Percentiles rank a stretch among this genome's conserved stretches.
Conservation (phyloP, 352 stramenopile genomes). For the Globisporangium polare region DNA sequence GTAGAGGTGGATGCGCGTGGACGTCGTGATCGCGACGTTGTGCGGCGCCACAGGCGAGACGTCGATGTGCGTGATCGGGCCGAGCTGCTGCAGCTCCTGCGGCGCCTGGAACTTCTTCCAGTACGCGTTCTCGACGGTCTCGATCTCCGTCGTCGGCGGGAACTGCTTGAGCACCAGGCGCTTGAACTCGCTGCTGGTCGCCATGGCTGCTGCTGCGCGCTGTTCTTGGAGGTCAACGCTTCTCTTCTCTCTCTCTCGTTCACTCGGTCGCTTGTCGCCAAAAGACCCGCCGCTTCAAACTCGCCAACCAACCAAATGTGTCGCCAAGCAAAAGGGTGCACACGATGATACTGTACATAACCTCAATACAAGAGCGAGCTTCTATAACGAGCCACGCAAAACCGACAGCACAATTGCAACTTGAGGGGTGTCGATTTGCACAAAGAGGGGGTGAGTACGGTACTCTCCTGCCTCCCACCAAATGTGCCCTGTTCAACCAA, state of each 20-base stretch:
- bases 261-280: not conserved
- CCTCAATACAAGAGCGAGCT: not conserved
- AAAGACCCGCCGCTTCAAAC: constrained; percentile 4
- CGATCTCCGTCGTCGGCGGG: constrained; percentile 65
- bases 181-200: constrained; percentile 80
- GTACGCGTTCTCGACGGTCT: constrained; percentile 80
- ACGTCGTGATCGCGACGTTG: constrained; percentile 85
- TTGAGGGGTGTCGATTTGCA: not conserved
- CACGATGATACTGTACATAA: not conserved
- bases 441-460: not conserved
- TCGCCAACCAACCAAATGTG: constrained; percentile 9
- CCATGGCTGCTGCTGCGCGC: constrained; percentile 25
- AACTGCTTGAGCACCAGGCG: constrained; percentile 87
- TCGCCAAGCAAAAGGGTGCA: not conserved
- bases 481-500: constrained; percentile 1
- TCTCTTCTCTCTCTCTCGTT: not conserved
- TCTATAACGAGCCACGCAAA: not conserved
- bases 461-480: not conserved
- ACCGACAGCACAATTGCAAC: not conserved
- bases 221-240: not conserved
- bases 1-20: constrained; percentile 85
- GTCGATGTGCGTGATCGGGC: constrained; percentile 81
- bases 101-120: constrained; percentile 88
- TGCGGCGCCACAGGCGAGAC: constrained; percentile 73
- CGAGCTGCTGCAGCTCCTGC: constrained; percentile 82